These are phyloP conservation scores for Mycena crocata DNA, from an alignment of 768 basidiomycete genomes.

Conservation along the genomic window DNA sequence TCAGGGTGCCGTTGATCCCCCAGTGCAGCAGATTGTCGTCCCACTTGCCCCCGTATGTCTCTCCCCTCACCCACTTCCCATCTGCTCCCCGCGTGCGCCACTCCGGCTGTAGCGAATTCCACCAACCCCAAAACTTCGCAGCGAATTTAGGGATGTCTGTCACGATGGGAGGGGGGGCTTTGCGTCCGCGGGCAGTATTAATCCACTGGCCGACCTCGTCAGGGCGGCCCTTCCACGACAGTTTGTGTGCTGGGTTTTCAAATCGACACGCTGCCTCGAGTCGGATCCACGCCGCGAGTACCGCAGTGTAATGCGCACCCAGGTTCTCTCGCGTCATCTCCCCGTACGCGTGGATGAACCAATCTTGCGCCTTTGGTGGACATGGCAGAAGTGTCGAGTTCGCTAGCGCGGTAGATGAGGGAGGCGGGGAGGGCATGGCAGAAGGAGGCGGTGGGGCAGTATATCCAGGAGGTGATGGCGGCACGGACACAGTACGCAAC, in stretches of 20 bases:
- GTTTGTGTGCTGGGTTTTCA: not conserved
- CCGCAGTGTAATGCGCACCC: not conserved
- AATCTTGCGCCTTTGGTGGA: not conserved
- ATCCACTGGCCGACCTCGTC: not conserved
- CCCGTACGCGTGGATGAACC: not conserved
- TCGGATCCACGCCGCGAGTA: not conserved
- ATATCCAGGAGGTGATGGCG: too few species aligned
- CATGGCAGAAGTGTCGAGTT: not conserved
- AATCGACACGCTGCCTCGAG: conserved; percentile 5
- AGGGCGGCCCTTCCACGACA: not conserved
- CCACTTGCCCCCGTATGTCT: not conserved
- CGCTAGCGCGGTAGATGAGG: not conserved
- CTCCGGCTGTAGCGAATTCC: conserved; percentile 2
- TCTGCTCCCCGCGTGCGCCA: not conserved
- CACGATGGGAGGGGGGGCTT: not conserved
- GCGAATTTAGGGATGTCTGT: not conserved
- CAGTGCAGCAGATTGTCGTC: not conserved
- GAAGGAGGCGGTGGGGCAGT: not conserved
- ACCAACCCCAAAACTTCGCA: not conserved
- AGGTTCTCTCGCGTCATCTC: not conserved
- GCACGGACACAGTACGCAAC: too few species aligned
- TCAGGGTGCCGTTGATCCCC: too few species aligned
- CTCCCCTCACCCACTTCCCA: not conserved
- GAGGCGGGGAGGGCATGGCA: not conserved
- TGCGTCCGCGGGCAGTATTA: not conserved